These are phyloP conservation scores for Amyloporia xantha DNA, from an alignment of 768 basidiomycete species.

Conservation along the genomic window DNA sequence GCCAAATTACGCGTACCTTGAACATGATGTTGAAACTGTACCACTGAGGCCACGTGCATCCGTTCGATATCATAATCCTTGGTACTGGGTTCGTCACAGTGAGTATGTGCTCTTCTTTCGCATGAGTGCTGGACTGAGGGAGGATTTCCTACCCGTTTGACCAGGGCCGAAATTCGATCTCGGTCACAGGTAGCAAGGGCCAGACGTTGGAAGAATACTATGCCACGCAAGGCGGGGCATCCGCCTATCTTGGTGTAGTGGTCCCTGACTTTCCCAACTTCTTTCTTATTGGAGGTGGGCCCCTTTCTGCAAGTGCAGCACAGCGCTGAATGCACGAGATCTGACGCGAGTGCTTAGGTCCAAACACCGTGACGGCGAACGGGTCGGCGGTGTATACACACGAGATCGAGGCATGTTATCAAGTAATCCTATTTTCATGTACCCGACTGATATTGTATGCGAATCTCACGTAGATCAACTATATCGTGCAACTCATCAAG, in stretches of 20 bases:
- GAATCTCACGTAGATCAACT: slow-evolving; percentile 1
- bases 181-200: slow-evolving; percentile 19
- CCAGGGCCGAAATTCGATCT: slow-evolving; percentile 6
- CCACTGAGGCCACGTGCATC: background rate
- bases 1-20: too few species aligned
- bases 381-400: slow-evolving; percentile 17
- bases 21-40: too few species aligned
- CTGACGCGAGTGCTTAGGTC: too few species aligned
- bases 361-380: slow-evolving; percentile 17
- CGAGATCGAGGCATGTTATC: slow-evolving; percentile 14
- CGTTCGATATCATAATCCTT: slow-evolving; percentile 25
- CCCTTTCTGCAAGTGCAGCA: slow-evolving; percentile 3
- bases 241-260: slow-evolving; percentile 27
- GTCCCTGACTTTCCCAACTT: slow-evolving; percentile 33
- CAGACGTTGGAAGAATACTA: slow-evolving; percentile 23
- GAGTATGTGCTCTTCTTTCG: background rate
- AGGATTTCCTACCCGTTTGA: background rate
- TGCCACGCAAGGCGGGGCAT: slow-evolving; percentile 25
- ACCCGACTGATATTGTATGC: too few species aligned
- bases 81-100: slow-evolving; percentile 30
- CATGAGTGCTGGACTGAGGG: background rate
- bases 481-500: slow-evolving; percentile 11
- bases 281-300: slow-evolving; percentile 24
- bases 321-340: too few species aligned
- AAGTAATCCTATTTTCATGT: too few species aligned